Conservation (phyloP, 1,284 basidiomycete species). For the Sporisorium iseilematis-ciliati region DNA sequence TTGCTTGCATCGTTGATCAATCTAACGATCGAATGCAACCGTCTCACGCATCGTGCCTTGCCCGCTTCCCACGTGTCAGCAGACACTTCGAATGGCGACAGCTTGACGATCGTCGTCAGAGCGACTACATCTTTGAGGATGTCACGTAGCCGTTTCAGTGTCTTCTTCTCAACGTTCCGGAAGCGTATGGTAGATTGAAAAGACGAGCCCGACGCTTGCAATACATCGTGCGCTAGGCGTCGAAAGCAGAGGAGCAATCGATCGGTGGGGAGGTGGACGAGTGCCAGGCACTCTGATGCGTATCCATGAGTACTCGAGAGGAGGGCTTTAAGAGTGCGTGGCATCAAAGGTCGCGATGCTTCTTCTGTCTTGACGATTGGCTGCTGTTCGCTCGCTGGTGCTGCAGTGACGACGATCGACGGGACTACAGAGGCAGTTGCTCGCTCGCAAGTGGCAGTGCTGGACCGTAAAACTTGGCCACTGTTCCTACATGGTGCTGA, state of each 20-base stretch:
- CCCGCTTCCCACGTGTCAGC: neutral
- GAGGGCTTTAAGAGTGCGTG: neutral
- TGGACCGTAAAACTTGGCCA: neutral
- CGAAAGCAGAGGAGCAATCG: neutral
- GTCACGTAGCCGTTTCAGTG: constrained; percentile 6
- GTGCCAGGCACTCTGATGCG: neutral
- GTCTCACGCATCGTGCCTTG: neutral
- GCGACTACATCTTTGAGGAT: constrained; percentile 13
- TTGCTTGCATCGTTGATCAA: neutral
- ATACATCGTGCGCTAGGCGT: neutral
- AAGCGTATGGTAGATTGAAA: neutral
- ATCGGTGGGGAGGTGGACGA: neutral
- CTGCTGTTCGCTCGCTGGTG: neutral
- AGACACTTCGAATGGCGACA: neutral
- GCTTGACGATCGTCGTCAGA: constrained; percentile 11
- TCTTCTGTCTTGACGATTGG: neutral
- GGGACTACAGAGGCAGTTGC: neutral
- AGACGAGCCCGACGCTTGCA: neutral
- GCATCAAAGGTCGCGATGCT: neutral
- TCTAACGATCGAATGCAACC: neutral
- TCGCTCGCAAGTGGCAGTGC: neutral
- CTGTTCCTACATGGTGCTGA: neutral
- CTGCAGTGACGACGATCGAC: constrained; percentile 15
- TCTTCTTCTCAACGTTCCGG: neutral
- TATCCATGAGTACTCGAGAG: neutral